Evolutionary conservation across 768 basidiomycete species (phyloP), one percentile per base, ranked within the genome.

Genomic region (Cystobasidium ongulense): DNA sequence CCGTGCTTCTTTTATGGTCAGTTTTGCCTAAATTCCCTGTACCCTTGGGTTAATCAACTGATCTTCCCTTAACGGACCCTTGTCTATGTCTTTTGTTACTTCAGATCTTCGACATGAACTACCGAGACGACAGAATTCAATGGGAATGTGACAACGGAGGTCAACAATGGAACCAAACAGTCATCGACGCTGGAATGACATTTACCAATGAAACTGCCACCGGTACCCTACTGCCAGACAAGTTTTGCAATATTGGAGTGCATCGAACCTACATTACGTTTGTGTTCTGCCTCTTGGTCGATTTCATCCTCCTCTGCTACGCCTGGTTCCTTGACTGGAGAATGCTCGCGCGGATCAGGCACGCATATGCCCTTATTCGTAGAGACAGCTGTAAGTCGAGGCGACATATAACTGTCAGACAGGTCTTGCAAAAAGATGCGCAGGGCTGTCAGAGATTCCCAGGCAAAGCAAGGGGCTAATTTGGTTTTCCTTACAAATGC

Each of bases 261-360:
- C 66, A 68, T 53, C 66, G 53, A 41, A 68, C 66, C n/a, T 68
- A 68, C 36, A 10, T 68, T 21, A 68, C 50, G 4, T 68, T 68
- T 53, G 66, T 52, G 17, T 68, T 68, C 36, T 46, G 43, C 46
- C 46, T 68, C n/a, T 27, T 68, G 18, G 21, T 68, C n/a, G 66
- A 68, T 31, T 52, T 68, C 18, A 36, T 68, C 43, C 46, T 68
- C 38, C 66, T 68, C n/a, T 27, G 23, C 36, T 68, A 68, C 36
- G 66, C 38, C 53, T 50, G 46, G 39, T 68, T 68, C 66, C 39
- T 68, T 3, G 66, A 68, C 66, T 68, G 66, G 66, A 68, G 66
- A 53, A 53, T 68, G 66, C 50, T 68, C 1, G 66, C 66, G 13
- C 39, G 66, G 43, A 68, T 68, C 66, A 46, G 36, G 36, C 66